Percentiles rank a stretch among this genome's conserved stretches.
Conservation (phyloP, 768 basidiomycete genomes). For the Trametes coccinea region DNA sequence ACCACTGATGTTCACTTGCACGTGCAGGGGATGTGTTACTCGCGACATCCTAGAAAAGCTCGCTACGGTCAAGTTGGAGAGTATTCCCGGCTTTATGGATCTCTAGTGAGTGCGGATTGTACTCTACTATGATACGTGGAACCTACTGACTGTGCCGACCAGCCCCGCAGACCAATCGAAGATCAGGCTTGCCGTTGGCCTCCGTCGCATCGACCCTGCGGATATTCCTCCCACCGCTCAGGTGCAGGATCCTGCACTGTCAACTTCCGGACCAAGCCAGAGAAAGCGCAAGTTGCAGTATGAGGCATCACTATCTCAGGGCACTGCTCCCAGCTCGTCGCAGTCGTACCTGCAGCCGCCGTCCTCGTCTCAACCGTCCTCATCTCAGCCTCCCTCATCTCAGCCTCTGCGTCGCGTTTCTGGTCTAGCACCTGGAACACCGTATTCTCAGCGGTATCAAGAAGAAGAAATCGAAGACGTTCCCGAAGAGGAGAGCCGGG, state of each 20-base stretch:
- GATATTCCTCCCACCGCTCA: constrained; percentile 56
- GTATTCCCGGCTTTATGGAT: constrained; percentile 49
- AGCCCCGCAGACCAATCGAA: constrained; percentile 65
- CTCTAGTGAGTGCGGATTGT: constrained; percentile 45
- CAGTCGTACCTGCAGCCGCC: constrained; percentile 23
- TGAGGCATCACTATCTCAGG: constrained; percentile 24
- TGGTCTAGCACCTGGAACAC: constrained; percentile 13
- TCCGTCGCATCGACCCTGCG: constrained; percentile 51
- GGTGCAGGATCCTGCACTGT: constrained; percentile 9
- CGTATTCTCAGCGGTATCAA: constrained; percentile 16
- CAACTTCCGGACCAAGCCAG: constrained; percentile 32
- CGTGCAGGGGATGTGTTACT: constrained; percentile 69
- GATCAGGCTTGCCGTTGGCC: constrained; percentile 57
- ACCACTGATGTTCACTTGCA: not conserved
- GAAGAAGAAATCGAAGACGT: constrained; percentile 48
- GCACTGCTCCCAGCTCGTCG: constrained; percentile 20
- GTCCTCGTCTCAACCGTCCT: constrained; percentile 1
- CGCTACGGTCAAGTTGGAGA: constrained; percentile 42
- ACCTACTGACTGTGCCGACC: not conserved
- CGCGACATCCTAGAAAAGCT: constrained; percentile 53
- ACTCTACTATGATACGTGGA: not conserved
- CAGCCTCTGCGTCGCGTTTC: constrained; percentile 23
- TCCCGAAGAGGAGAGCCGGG: constrained; percentile 45
- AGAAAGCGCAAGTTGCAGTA: constrained; percentile 47
- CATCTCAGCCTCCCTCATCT: not conserved